phyloP scores from a whole-genome alignment of 2,329 filamentous ascomycete species.

The Trichophyton schoenleinii region DNA sequence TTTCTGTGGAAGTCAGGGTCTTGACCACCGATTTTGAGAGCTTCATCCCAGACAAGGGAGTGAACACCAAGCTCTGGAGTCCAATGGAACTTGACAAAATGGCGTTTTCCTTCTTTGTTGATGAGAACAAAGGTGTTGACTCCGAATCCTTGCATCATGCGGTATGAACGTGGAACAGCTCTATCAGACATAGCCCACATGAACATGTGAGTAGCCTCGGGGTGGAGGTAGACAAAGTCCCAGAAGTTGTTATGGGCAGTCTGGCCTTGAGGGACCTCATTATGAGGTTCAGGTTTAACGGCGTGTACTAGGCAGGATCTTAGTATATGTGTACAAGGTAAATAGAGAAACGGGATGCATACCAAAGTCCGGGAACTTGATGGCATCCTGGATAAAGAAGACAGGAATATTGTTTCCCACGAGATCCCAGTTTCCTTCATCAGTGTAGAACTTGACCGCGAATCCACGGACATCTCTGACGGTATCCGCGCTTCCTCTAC shows the following conservation, averaged over 20 bases:
- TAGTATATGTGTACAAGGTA: not conserved
- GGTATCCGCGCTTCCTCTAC: conserved; percentile 63
- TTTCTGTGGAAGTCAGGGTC: conserved; percentile 75
- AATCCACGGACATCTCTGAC: conserved; percentile 76
- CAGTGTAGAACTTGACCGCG: conserved; percentile 63
- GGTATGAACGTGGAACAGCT: conserved; percentile 58
- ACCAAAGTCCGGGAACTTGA: conserved; percentile 59
- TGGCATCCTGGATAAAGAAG: conserved; percentile 63
- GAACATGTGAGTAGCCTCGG: conserved; percentile 65
- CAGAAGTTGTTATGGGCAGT: conserved; percentile 63
- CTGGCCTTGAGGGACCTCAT: conserved; percentile 58
- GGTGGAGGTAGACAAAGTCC: conserved; percentile 58
- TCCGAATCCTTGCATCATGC: conserved; percentile 79
- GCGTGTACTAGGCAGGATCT: conserved; percentile 31
- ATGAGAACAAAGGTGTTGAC: conserved; percentile 65
- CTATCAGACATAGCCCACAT: conserved; percentile 70
- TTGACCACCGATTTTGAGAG: conserved; percentile 59
- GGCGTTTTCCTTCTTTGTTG: conserved; percentile 55
- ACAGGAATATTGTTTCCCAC: conserved; percentile 64
- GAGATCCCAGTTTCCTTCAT: conserved; percentile 66
- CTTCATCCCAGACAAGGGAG: conserved; percentile 66
- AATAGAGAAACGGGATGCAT: conserved; percentile 6
- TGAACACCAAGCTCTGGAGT: conserved; percentile 64
- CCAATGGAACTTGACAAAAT: conserved; percentile 68
- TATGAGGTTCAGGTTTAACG: conserved; percentile 58